A percentile compares a stretch with the other conserved stretches of the same genome.
Conservation (phyloP, 1,139 yeast species). For the Saccharomyces hybrid region DNA sequence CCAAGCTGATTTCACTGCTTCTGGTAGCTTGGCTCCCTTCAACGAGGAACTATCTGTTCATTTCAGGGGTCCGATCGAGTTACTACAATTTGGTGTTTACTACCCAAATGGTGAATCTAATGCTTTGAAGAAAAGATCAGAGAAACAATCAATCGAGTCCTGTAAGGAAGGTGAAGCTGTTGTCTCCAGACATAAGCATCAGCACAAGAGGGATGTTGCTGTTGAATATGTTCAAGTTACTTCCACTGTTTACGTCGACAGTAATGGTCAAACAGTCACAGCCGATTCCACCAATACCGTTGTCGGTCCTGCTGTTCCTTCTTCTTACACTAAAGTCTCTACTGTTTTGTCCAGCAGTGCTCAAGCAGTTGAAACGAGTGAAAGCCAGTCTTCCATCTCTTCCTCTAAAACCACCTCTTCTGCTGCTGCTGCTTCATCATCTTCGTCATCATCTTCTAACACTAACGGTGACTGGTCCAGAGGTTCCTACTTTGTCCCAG, state of each 20-base stretch:
- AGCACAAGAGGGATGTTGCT: constrained; percentile 52
- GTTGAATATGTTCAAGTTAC: constrained; percentile 64
- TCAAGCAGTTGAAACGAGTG: constrained; percentile 6
- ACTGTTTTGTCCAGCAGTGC: constrained; percentile 9
- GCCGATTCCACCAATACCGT: constrained; percentile 14
- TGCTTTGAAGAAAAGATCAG: constrained; percentile 33
- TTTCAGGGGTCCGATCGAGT: constrained; percentile 84
- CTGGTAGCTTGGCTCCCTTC: constrained; percentile 74
- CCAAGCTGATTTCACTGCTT: constrained; percentile 44
- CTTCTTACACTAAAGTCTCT: constrained; percentile 20
- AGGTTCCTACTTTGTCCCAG: constrained; percentile 62
- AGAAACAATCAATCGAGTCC: constrained; percentile 27
- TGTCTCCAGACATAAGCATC: constrained; percentile 34
- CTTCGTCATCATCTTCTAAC: constrained; percentile 12
- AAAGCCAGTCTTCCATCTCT: constrained; percentile 12
- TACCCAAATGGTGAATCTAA: constrained; percentile 38
- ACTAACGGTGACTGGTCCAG: constrained; percentile 63
- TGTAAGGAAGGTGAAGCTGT: constrained; percentile 11
- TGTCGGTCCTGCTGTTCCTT: constrained; percentile 20
- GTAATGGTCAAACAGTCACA: constrained; percentile 45
- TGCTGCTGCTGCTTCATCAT: constrained; percentile 11
- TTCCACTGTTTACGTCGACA: constrained; percentile 61
- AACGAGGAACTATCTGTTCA: constrained; percentile 88
- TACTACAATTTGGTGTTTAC: constrained; percentile 74
- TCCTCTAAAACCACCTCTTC: constrained; percentile 16